phyloP scores from a whole-genome alignment of 306 rosid genomes.

The Sophora flavescens region DNA sequence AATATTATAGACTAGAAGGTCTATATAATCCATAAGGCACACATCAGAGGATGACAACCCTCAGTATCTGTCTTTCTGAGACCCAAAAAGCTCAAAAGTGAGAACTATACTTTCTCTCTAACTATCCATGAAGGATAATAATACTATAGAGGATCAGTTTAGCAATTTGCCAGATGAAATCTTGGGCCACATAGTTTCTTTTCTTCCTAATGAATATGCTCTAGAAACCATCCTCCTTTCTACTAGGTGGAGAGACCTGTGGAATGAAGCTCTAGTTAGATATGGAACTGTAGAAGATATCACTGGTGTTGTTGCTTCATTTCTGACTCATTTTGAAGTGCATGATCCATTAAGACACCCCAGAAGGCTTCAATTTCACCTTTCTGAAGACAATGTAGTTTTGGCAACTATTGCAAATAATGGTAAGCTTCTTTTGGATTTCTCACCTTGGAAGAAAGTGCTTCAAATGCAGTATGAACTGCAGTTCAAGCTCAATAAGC shows the following conservation, averaged over 20 bases:
- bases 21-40: background rate
- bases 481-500: slow-evolving; percentile 49
- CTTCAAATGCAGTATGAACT: slow-evolving; percentile 51
- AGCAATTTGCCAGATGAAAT: slow-evolving; percentile 54
- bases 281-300: slow-evolving; percentile 52
- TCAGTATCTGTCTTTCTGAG: background rate
- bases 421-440: slow-evolving; percentile 66
- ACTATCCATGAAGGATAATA: slow-evolving; percentile 36
- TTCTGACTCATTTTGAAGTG: slow-evolving; percentile 54
- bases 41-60: background rate
- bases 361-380: slow-evolving; percentile 62
- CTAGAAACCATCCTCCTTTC: slow-evolving; percentile 72
- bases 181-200: slow-evolving; percentile 63
- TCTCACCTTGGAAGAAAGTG: slow-evolving; percentile 53
- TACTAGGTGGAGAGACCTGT: slow-evolving; percentile 67
- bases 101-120: background rate
- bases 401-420: slow-evolving; percentile 61
- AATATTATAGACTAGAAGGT: background rate
- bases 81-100: background rate
- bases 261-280: slow-evolving; percentile 59
- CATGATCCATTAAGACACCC: slow-evolving; percentile 65
- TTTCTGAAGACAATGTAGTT: slow-evolving; percentile 48
- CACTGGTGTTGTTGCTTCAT: slow-evolving; percentile 45
- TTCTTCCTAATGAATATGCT: slow-evolving; percentile 72
- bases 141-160: slow-evolving; percentile 27